These are phyloP conservation scores for Conidiobolus coronatus DNA, from an alignment of 371 early-diverging fungal species.

Conservation along the genomic window DNA sequence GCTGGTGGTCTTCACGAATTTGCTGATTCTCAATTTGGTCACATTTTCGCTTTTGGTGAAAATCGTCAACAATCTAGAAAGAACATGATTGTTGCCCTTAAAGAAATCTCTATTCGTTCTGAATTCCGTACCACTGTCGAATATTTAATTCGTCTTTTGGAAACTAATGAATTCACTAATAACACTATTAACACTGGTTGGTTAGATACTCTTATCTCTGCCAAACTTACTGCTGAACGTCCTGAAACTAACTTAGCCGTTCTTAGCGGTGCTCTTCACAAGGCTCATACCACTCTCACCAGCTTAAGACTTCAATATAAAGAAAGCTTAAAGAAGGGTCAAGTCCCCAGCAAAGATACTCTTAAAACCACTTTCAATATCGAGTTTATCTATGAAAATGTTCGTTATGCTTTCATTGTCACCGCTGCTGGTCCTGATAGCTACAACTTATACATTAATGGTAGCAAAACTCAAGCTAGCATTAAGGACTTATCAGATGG, in stretches of 20 bases:
- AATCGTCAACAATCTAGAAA: constrained; percentile 82
- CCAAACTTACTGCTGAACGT: constrained; percentile 66
- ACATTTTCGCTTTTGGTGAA: constrained; percentile 94
- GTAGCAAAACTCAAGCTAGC: constrained; percentile 54
- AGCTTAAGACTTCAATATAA: constrained; percentile 48
- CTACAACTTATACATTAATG: constrained; percentile 59
- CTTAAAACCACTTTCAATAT: constrained; percentile 51
- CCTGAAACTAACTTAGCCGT: constrained; percentile 77
- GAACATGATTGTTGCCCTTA: constrained; percentile 90
- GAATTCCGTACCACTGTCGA: constrained; percentile 97
- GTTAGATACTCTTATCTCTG: constrained; percentile 82
- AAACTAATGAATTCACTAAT: constrained; percentile 66
- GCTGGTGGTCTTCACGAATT: constrained; percentile 93
- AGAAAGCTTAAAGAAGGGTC: constrained; percentile 67
- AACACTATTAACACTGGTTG: constrained; percentile 90
- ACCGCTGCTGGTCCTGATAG: constrained; percentile 57
- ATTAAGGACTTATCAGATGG: constrained; percentile 75
- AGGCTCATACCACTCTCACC: constrained; percentile 44
- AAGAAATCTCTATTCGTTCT: constrained; percentile 94
- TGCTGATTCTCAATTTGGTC: constrained; percentile 98
- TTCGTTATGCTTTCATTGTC: constrained; percentile 69
- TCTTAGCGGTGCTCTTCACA: constrained; percentile 77
- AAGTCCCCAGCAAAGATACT: constrained; percentile 54
- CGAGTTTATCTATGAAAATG: constrained; percentile 76
- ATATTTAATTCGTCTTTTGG: constrained; percentile 83